Base-by-base conservation (phyloP, 192 early-diverging fungal genomes). In the Coemansia sp. region DNA sequence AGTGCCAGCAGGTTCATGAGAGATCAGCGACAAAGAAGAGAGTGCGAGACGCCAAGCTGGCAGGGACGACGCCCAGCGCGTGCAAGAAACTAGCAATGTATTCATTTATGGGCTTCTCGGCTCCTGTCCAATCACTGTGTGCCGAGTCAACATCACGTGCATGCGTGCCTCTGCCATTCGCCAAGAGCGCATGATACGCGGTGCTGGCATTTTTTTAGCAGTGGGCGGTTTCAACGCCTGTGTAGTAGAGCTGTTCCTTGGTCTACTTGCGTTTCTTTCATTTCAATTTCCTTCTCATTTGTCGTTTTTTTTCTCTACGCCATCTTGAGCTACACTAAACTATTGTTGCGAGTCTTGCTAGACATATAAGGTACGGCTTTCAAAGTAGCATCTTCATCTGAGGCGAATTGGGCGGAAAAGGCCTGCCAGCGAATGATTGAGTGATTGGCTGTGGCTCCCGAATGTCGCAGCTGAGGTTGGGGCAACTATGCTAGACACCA, bases 91-190 rank as follows among this genome's bases (percentile, higher is more conserved):
- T 3, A 16, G 41, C 3, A 10, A 23, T 9, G 38, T 38, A 48
- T 11, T 21, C 31, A 18, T 3, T 55, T 68, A 74, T 79, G 77
- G 77, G 66, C n/a, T 16, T 3, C 8, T 23, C 41, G 8, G 9
- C 31, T n/a, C 53, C 37, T 67, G 66, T 62, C 77, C 72, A 80
- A 80, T 80, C 62, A 62, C 58, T 43, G 55, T 43, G 38, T 65
- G 77, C 77, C 72, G 66, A 75, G 68, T 71, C 72, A 65, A 59
- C 72, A 36, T 38, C 43, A 62, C 66, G 55, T 73, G 61, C 28
- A 45, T 42, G 25, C 14, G 38, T 37, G n/a, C 37, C 25, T 59
- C n/a, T 18, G 23, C 47, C 47, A 50, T 50, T 50, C 47, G 47
- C 47, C 47, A 50, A 26, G 45, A 20, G 45, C 20, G 21, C 10